A percentile compares a stretch with the other conserved stretches of the same genome.
These are phyloP conservation scores for Aegilops bicornis DNA, from an alignment of 176 grass and related monocot species.

Conservation along the genomic window DNA sequence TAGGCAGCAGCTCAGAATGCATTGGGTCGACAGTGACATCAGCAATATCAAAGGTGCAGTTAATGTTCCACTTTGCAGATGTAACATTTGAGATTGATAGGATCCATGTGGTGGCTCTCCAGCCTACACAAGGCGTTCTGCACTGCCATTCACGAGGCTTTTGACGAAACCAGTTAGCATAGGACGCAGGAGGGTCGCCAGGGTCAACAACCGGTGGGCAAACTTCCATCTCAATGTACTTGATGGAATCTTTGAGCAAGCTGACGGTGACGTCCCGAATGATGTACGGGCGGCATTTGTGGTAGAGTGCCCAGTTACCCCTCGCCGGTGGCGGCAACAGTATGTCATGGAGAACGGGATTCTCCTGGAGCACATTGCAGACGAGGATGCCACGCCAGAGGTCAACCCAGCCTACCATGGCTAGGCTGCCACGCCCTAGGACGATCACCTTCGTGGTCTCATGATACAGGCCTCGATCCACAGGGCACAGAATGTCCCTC, in stretches of 20 bases:
- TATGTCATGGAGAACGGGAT: background rate
- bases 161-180: background rate
- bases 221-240: background rate
- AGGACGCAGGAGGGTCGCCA: background rate
- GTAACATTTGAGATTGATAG: background rate
- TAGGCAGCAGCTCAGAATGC: background rate
- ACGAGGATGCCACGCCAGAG: background rate
- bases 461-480: background rate
- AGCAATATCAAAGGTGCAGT: background rate
- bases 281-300: background rate
- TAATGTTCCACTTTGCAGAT: background rate
- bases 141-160: background rate
- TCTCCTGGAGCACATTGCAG: background rate
- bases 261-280: background rate
- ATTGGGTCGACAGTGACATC: background rate
- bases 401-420: background rate
- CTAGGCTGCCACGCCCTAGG: background rate
- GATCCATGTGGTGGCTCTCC: background rate
- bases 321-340: background rate
- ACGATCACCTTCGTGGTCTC: background rate
- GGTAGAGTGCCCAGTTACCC: background rate
- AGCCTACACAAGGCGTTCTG: background rate
- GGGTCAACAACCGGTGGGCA: too few relatives aligned
- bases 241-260: background rate
- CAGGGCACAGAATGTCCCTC: background rate